Conservation (phyloP, 306 rosid genomes). For the Glycine tomentella region DNA sequence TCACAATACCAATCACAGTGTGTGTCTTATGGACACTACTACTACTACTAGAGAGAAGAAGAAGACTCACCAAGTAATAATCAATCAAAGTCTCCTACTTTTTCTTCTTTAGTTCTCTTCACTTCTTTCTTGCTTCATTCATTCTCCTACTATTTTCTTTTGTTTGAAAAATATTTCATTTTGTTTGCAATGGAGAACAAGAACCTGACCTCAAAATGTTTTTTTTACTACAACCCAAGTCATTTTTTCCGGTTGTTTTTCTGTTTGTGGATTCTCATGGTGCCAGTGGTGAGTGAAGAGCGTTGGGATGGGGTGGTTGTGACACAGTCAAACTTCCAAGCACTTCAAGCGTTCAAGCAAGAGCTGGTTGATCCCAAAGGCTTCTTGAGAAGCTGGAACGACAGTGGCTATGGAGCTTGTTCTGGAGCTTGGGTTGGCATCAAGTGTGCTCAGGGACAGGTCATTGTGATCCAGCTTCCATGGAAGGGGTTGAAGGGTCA, state of each 20-base stretch:
- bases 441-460: constrained; percentile 94
- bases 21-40: constrained; percentile 51
- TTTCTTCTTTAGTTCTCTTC: neutral
- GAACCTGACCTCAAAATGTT: constrained; percentile 7
- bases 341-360: constrained; percentile 85
- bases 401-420: constrained; percentile 84
- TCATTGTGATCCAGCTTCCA: constrained; percentile 89
- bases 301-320: constrained; percentile 88
- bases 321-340: constrained; percentile 74
- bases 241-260: constrained; percentile 20
- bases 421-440: constrained; percentile 91
- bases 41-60: constrained; percentile 18
- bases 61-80: constrained; percentile 32
- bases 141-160: neutral
- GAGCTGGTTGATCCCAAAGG: constrained; percentile 85
- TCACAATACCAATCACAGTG: neutral
- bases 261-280: constrained; percentile 45
- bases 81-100: constrained; percentile 13
- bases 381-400: constrained; percentile 85
- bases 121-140: constrained; percentile 2
- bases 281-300: constrained; percentile 51
- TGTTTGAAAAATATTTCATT: neutral
- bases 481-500: constrained; percentile 80
- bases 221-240: constrained; percentile 42
- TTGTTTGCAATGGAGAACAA: constrained; percentile 43